phyloP scores from a whole-genome alignment of 1,139 yeast genomes.

The Insectozyma bohioensis region DNA sequence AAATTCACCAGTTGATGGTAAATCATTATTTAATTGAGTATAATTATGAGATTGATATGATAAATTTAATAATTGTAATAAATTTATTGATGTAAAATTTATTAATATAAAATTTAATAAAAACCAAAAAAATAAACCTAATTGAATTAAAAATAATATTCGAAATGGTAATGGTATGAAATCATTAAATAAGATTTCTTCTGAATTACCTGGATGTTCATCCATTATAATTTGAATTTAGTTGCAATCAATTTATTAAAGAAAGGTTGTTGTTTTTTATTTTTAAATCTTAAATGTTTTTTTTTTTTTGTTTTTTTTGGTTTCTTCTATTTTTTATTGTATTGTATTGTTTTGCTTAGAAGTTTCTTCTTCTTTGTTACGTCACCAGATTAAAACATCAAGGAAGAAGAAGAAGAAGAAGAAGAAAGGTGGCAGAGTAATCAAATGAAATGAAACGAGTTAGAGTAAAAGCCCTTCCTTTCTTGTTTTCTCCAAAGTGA shows the following conservation, averaged over 20 bases:
- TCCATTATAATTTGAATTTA: slow-evolving; percentile 14
- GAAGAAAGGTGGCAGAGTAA: too few species aligned
- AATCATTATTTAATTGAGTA: slow-evolving; percentile 23
- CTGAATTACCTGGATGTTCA: slow-evolving; percentile 12
- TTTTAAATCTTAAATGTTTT: background rate
- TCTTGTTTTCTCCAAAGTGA: too few species aligned
- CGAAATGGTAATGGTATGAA: slow-evolving; percentile 42
- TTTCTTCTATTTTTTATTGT: too few species aligned
- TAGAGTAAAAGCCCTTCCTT: too few species aligned
- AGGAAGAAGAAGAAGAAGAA: too few species aligned
- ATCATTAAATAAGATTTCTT: slow-evolving; percentile 20
- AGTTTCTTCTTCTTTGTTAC: too few species aligned
- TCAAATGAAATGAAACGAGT: too few species aligned
- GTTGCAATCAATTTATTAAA: background rate
- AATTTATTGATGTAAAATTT: slow-evolving; percentile 27
- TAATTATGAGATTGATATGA: slow-evolving; percentile 43
- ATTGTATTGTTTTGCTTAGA: too few species aligned
- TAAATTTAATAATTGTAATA: slow-evolving; percentile 35
- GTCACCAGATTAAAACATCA: too few species aligned
- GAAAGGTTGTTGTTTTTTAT: background rate
- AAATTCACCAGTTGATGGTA: slow-evolving; percentile 30
- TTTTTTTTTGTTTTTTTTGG: too few species aligned
- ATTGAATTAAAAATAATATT: slow-evolving; percentile 30
- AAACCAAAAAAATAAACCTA: slow-evolving; percentile 39
- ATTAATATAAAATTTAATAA: slow-evolving; percentile 27